Base-by-base conservation (phyloP, 257 asterid species). In the Solanum bulbocastanum region DNA sequence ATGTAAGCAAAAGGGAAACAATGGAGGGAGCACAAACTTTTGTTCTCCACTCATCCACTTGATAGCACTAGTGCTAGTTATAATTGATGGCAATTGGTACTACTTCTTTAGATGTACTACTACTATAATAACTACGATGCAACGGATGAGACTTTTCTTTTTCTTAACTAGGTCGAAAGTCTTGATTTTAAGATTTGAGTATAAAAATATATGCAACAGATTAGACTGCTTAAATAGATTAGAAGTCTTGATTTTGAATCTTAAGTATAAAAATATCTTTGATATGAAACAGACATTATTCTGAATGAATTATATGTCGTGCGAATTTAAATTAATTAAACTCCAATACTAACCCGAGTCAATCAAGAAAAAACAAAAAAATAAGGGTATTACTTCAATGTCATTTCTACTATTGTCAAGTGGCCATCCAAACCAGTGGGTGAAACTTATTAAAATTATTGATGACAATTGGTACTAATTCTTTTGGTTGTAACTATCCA, bases 31-130 rank as follows among this genome's bases (percentile, higher is more conserved):
- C 42, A 49, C 85, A 81, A 81, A 81, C 69, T 81, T 44, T 81
- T 81, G 69, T 46, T 49, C 85, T 79, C 85, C 85, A 81, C 85
- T 81, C 42, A 81, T 81, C 85, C 85, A 81, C 85, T 81, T 81
- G 42, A 18, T 49, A 27, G 60, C 10, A 79, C 79, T 27, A 27
- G 42, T 18, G 46, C 62, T 81, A 44, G 27, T 30, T 18, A 81
- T 30, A 49, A 81, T 49, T 81, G 30, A 81, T 81, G 42, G 6
- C 85, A 46, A 18, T 81, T 46, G 85, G 85, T 30, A 81, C 85
- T 30, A 46, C 1, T 79, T 27, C 65, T 15, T 79, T 27, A 25
- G 23, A 27, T 9, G 66, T 44, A 44, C 11, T 5, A 81, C 40
- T 46, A 8, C 10, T 46, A 81, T 25, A 5, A 56, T 56, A 1